Base-by-base conservation (phyloP, 2,329 filamentous ascomycete genomes). In the Xylaria sp. region DNA sequence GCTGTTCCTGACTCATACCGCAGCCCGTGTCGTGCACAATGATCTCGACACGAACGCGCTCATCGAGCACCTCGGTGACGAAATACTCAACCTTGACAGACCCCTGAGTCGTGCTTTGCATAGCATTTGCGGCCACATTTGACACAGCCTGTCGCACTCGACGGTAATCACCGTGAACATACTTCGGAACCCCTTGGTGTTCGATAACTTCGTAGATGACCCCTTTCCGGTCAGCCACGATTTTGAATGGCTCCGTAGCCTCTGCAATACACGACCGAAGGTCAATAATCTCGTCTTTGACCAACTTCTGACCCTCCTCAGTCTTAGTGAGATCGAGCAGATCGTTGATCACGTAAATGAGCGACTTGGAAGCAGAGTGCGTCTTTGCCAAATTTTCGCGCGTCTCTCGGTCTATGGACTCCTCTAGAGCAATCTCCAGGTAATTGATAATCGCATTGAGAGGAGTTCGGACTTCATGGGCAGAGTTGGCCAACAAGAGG, bases 371-470 rank as follows among this genome's bases (percentile, higher is more conserved):
- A 3, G 92, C 92, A 0, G 91, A 95, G 70, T 96, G 90, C 0
- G 92, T 96, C 66, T 86, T 88, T 0, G 88, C 82, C 4, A 96
- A 77, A 61, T 94, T 95, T 4, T 96, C 92, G 18, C 92, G 80
- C 0, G 90, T 96, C 69, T 96, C 92, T 13, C 84, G 78, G 64
- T 96, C 92, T 2, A 96, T 77, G 0, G 80, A 77, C 0, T 91
- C 91, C 74, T 96, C 92, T 1, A 96, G 76, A 0, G 92, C 92
- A 64, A 96, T 96, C 67, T 96, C 92, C 0, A 96, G 81, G 66
- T 95, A 96, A 67, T 96, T 96, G 74, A 96, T 95, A 68, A 96
- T 96, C 13, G 92, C 92, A 69, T 96, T 96, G 1, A 96, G 76
- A 0, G 92, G 92, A 0, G 92, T 96, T 54, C 92, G 87, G 7